These are phyloP conservation scores for Fonsecaea erecta DNA, from an alignment of 2,329 filamentous ascomycete genomes.

Conservation along the genomic window DNA sequence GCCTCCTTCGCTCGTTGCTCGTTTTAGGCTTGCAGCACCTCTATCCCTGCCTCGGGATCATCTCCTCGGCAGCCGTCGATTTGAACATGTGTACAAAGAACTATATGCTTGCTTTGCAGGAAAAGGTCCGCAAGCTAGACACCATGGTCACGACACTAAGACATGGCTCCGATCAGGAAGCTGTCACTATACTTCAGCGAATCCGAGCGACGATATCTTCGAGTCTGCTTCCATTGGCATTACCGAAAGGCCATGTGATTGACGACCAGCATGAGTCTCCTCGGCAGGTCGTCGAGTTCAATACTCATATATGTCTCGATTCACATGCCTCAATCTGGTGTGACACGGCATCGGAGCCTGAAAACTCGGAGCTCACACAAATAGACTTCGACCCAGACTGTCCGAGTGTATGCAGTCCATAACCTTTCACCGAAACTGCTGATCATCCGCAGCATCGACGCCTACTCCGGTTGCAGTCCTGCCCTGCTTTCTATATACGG, in stretches of 20 bases:
- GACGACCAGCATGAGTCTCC: slow-evolving; percentile 5
- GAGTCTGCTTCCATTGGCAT: not conserved
- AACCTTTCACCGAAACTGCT: slow-evolving; percentile 7
- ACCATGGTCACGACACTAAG: slow-evolving; percentile 4
- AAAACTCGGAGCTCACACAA: not conserved
- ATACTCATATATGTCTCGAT: slow-evolving; percentile 2
- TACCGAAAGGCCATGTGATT: not conserved
- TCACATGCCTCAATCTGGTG: not conserved
- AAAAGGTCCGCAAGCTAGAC: slow-evolving; percentile 12
- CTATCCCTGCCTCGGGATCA: slow-evolving; percentile 81
- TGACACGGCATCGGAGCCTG: not conserved
- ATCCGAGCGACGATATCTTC: slow-evolving; percentile 4
- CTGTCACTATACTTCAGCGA: slow-evolving; percentile 2
- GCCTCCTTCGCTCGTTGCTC: slow-evolving; percentile 80
- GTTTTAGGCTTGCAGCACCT: slow-evolving; percentile 79
- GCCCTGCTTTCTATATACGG: slow-evolving; percentile 16
- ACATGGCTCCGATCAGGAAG: slow-evolving; percentile 12
- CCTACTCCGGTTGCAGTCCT: slow-evolving; percentile 6
- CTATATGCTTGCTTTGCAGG: slow-evolving; percentile 5
- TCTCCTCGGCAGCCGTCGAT: slow-evolving; percentile 88
- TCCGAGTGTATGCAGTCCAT: slow-evolving; percentile 1
- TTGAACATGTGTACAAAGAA: slow-evolving; percentile 75
- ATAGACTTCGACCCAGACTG: slow-evolving; percentile 6
- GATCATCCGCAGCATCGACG: slow-evolving; percentile 1
- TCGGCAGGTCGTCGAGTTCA: not conserved